These are phyloP conservation scores for Stephania cephalantha DNA, from an alignment of 164 flowering plant species.

Conservation along the genomic window DNA sequence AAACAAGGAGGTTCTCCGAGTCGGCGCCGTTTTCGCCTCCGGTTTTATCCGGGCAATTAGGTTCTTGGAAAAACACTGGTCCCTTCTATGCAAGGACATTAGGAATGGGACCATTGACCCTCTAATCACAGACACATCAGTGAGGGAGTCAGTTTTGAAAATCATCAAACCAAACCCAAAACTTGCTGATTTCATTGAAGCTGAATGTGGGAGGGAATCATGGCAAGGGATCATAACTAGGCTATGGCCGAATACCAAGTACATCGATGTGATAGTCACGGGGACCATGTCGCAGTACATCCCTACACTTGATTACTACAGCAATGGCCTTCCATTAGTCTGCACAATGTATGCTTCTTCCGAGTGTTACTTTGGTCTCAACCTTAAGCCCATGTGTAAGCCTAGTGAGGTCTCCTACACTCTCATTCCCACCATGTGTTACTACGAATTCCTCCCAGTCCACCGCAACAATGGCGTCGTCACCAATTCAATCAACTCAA, in stretches of 20 bases:
- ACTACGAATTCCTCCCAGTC: constrained; percentile 84
- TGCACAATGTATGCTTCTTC: constrained; percentile 98
- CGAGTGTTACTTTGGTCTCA: constrained; percentile 89
- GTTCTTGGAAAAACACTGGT: constrained; percentile 83
- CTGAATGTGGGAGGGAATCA: constrained; percentile 53
- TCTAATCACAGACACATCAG: constrained; percentile 56
- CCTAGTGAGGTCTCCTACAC: constrained; percentile 90
- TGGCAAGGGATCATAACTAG: constrained; percentile 92
- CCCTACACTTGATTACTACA: constrained; percentile 79
- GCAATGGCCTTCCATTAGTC: constrained; percentile 82
- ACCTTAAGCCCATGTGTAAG: constrained; percentile 73
- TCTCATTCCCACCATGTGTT: constrained; percentile 87
- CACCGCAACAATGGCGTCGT: constrained; percentile 28
- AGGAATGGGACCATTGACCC: constrained; percentile 54
- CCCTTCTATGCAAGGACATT: constrained; percentile 51
- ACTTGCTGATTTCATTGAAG: constrained; percentile 69
- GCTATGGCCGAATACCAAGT: constrained; percentile 94
- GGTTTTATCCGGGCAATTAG: constrained; percentile 90
- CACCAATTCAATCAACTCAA: not conserved
- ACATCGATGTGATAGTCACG: constrained; percentile 89
- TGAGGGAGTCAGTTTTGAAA: constrained; percentile 54
- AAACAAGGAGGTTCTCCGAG: constrained; percentile 74
- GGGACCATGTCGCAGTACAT: constrained; percentile 99
- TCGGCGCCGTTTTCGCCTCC: constrained; percentile 94
- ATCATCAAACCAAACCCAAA: constrained; percentile 64